Evolutionary conservation across 2,329 filamentous ascomycete species (phyloP), one percentile per base, ranked within the genome.

Genomic region (Neofusicoccum cordaticola): DNA sequence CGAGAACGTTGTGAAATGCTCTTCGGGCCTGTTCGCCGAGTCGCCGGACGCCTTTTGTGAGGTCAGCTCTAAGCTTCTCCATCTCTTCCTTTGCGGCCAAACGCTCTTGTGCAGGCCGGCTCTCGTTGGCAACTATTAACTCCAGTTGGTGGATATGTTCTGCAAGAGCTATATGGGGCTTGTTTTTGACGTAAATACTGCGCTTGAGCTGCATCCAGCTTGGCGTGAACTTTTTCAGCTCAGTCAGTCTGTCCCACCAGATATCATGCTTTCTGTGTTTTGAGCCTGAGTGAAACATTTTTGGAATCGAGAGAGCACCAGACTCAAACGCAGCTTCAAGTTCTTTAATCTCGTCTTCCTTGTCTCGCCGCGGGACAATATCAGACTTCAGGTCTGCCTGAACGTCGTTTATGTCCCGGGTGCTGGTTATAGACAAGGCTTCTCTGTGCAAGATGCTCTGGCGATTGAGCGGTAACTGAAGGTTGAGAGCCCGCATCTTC

Each of bases 361-460:
- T 5, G 22, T 8, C 47, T 12, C 42, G 17, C 4, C n/a, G 79
- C 64, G 64, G 6, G 11, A 42, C 12, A 15, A 58, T 41, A 6
- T 19, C 12, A n/a, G 53, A 37, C 39, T 35, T 34, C 34, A 57
- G 15, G 13, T 63, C 51, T 2, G 41, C 27, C 13, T 63, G 22
- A 12, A 48, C 39, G 37, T 31, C 41, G 7, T 19, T 13, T 17
- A 27, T 19, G 19, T 39, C 34, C 35, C 31, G 27, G 9, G 19
- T 39, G 47, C 27, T 19, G 9, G 51, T 13, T 12, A 45, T 2
- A 19, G 34, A 37, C 15, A 45, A 52, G 2, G 50, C 58, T 15
- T 13, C 34, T 13, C 65, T 48, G n/a, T 66, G 52, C 12, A 52
- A 17, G 11, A 56, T 17, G 60, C 22, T 65, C 19, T 63, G 48